A percentile compares a stretch with the other conserved stretches of the same genome.
Evolutionary conservation across 2,329 filamentous ascomycete genomes (phyloP).

Genomic region (Neonectria neomacrospora): DNA sequence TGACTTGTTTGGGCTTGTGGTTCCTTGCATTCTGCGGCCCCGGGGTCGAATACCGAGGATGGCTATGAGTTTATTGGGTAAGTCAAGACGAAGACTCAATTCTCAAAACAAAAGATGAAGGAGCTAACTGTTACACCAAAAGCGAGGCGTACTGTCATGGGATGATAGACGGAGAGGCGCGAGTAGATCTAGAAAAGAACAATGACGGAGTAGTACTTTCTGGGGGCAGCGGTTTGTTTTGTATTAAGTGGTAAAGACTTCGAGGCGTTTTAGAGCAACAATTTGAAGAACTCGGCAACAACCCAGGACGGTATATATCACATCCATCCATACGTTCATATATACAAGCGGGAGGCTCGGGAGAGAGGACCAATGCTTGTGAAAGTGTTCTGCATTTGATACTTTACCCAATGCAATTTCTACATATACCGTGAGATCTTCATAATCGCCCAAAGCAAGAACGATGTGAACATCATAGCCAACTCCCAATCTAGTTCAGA

Average conservation of each 20-base stretch:
- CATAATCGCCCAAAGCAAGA: too few species aligned
- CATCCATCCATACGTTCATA: background rate
- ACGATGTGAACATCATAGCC: background rate
- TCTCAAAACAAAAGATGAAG: too few species aligned
- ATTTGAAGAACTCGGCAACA: too few species aligned
- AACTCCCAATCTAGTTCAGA: background rate
- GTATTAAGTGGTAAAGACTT: background rate
- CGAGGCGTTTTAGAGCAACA: background rate
- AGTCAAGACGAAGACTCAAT: conserved; percentile 4
- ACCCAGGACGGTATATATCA: background rate
- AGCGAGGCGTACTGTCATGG: conserved; percentile 39
- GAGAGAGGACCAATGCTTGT: background rate
- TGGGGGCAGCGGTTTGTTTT: background rate
- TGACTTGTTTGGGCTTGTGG: conserved; percentile 25
- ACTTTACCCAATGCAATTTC: too few species aligned
- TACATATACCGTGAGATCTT: too few species aligned
- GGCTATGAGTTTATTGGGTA: conserved; percentile 38
- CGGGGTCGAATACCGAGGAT: conserved; percentile 10
- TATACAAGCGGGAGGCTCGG: background rate
- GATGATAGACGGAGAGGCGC: conserved; percentile 32
- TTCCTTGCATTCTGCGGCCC: conserved; percentile 29
- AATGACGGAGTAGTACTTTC: background rate
- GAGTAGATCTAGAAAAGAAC: conserved; percentile 9
- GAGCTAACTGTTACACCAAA: background rate
- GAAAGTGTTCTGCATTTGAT: too few species aligned